These are phyloP conservation scores for Capsicum chinense DNA, from an alignment of 257 asterid genomes.

Conservation along the genomic window DNA sequence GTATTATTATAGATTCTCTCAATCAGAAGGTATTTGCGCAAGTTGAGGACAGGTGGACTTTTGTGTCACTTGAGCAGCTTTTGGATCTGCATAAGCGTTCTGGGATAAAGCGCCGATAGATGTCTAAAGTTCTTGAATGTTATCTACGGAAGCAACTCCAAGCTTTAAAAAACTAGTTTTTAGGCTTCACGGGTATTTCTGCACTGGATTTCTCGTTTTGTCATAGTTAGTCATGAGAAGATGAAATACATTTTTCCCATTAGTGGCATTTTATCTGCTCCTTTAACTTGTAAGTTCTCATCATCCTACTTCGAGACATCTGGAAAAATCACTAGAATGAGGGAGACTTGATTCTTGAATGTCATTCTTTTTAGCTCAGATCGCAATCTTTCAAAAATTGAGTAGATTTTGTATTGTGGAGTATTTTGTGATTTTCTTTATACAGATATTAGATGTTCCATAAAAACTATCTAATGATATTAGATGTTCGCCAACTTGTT, in stretches of 20 bases:
- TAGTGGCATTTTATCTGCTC: constrained; percentile 18
- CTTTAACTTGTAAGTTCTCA: neutral
- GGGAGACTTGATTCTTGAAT: neutral
- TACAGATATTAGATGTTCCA: neutral
- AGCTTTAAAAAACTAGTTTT: neutral
- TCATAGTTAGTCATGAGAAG: neutral
- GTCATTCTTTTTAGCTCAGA: neutral
- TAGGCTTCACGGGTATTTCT: neutral
- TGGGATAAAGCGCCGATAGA: constrained; percentile 49
- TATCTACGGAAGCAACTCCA: neutral
- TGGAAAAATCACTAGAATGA: constrained; percentile 12
- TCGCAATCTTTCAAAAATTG: neutral
- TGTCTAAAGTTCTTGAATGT: constrained; percentile 7
- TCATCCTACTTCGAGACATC: neutral
- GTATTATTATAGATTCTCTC: constrained; percentile 69
- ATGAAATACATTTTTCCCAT: neutral
- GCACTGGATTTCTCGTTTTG: neutral
- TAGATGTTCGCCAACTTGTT: neutral
- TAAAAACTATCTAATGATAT: neutral
- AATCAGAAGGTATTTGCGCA: constrained; percentile 75
- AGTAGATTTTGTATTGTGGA: neutral
- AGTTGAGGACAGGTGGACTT: constrained; percentile 67
- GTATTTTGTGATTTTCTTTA: neutral
- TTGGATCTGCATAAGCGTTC: constrained; percentile 72
- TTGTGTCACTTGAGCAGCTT: constrained; percentile 76